Evolutionary conservation across 2,329 filamentous ascomycete species (phyloP).

Genomic region (Colletotrichum sp.): DNA sequence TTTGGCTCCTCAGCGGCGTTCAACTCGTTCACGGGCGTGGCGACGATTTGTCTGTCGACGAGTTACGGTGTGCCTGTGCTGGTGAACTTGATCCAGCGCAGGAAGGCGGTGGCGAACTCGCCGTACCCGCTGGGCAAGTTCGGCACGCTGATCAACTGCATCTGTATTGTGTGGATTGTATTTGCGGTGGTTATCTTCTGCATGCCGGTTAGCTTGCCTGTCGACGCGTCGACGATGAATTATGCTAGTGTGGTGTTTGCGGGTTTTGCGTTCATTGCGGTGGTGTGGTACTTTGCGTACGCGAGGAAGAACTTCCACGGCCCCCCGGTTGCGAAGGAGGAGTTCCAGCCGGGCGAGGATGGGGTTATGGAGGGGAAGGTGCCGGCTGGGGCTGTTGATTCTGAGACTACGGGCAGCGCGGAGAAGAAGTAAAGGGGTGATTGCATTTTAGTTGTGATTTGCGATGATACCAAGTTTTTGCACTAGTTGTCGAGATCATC

Average conservation of each 20-base stretch:
- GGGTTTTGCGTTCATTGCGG: slow-evolving; percentile 63
- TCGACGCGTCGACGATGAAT: slow-evolving; percentile 64
- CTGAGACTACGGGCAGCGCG: slow-evolving; percentile 9
- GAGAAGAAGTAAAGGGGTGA: slow-evolving; percentile 1
- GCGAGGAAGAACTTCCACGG: slow-evolving; percentile 69
- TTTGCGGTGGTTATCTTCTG: slow-evolving; percentile 77
- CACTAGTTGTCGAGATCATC: too few relatives aligned
- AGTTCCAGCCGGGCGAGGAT: slow-evolving; percentile 21
- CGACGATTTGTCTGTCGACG: slow-evolving; percentile 77
- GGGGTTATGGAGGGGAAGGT: slow-evolving; percentile 16
- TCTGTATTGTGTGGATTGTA: slow-evolving; percentile 73
- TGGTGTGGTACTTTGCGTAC: slow-evolving; percentile 67
- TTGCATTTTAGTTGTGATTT: too few relatives aligned
- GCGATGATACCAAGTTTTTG: too few relatives aligned
- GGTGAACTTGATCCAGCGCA: slow-evolving; percentile 69
- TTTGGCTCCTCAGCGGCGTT: slow-evolving; percentile 80
- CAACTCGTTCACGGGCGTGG: slow-evolving; percentile 80
- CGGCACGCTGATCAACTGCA: slow-evolving; percentile 70
- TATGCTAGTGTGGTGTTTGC: slow-evolving; percentile 71
- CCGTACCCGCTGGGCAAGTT: slow-evolving; percentile 73
- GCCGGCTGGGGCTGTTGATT: neutral
- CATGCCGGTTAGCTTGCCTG: slow-evolving; percentile 70
- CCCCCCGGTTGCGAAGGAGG: slow-evolving; percentile 44
- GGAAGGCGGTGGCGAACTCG: slow-evolving; percentile 69
- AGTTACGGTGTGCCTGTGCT: slow-evolving; percentile 80